Evolutionary conservation across 768 basidiomycete species (phyloP).

Genomic region (Tubosaeta sp.): DNA sequence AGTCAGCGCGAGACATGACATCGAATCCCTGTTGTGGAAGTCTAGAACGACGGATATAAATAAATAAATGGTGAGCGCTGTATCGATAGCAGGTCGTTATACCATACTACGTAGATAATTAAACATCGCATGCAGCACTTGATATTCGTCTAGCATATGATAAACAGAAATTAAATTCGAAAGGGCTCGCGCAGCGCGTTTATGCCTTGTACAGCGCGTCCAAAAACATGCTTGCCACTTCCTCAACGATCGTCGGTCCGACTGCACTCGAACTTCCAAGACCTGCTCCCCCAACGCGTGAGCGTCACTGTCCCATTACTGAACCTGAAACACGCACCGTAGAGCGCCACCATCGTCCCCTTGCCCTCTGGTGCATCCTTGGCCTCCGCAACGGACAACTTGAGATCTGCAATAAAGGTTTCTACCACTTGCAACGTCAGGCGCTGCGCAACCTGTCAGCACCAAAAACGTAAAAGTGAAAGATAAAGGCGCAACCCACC

Average conservation of each 20-base stretch:
- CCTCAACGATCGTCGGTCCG: constrained; percentile 74
- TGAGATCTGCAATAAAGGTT: constrained; percentile 79
- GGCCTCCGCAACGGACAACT: constrained; percentile 69
- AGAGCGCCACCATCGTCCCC: constrained; percentile 88
- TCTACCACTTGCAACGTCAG: constrained; percentile 77
- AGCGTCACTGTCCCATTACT: background rate
- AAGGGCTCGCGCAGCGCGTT: background rate
- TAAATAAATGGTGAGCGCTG: background rate
- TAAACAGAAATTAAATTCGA: too few relatives aligned
- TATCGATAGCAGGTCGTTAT: background rate
- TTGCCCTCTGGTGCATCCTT: constrained; percentile 58
- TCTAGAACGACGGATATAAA: too few relatives aligned
- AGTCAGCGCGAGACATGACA: too few relatives aligned
- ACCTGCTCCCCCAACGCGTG: constrained; percentile 41
- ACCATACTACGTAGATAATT: background rate
- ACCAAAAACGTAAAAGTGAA: background rate
- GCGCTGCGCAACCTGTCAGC: constrained; percentile 44
- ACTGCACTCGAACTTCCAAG: constrained; percentile 78
- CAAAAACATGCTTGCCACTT: constrained; percentile 75
- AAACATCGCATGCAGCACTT: background rate
- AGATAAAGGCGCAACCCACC: constrained; percentile 41
- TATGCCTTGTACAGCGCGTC: constrained; percentile 80
- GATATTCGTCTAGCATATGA: too few relatives aligned
- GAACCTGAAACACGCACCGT: constrained; percentile 52
- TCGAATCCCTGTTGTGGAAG: too few relatives aligned